phyloP scores from a whole-genome alignment of 306 rosid species.

The Crataegus laevigata region DNA sequence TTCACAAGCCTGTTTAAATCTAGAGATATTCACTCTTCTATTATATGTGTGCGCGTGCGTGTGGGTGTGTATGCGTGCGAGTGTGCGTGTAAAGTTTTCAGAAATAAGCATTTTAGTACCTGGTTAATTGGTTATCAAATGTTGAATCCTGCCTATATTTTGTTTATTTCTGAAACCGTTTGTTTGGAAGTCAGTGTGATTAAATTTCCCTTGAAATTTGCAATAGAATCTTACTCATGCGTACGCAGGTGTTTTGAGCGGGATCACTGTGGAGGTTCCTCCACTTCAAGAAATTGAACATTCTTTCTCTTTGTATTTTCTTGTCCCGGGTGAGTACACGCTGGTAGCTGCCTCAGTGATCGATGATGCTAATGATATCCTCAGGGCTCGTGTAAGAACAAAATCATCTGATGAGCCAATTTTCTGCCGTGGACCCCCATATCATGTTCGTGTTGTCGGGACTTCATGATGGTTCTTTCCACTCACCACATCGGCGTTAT shows the following conservation, averaged over 20 bases:
- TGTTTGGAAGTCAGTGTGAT: background rate
- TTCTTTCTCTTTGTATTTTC: constrained; percentile 78
- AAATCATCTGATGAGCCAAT: constrained; percentile 68
- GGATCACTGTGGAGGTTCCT: constrained; percentile 69
- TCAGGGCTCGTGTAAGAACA: constrained; percentile 75
- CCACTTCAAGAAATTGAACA: constrained; percentile 67
- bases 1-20: background rate
- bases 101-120: background rate
- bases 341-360: constrained; percentile 74
- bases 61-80: no score
- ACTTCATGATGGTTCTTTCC: constrained; percentile 26
- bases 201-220: background rate
- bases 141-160: background rate
- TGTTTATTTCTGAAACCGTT: background rate
- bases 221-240: background rate
- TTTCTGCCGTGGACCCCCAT: constrained; percentile 91
- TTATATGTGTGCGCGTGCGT: no score
- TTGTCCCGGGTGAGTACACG: constrained; percentile 88
- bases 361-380: constrained; percentile 71
- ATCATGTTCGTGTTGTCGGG: constrained; percentile 66
- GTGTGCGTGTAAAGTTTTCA: background rate
- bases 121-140: background rate
- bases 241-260: constrained; percentile 61
- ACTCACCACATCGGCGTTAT: background rate
- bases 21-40: background rate